phyloP scores from a whole-genome alignment of 225 moss, liverwort and hornwort species.

The Thuidium tamariscinum region DNA sequence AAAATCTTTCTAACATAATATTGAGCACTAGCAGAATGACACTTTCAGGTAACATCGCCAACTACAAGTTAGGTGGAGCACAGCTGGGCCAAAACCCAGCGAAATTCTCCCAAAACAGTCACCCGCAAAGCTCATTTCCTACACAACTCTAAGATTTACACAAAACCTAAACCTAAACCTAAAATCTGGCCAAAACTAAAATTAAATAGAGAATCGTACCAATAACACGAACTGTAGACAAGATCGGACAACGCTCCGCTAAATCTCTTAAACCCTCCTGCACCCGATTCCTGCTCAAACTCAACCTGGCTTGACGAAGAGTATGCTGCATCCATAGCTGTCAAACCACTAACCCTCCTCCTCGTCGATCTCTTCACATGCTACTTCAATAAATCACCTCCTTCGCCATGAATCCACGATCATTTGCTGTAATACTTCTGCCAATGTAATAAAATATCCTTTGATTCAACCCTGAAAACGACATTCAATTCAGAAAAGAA shows the following conservation, averaged over 20 bases:
- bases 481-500: no score
- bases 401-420: not conserved
- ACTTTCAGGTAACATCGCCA: not conserved
- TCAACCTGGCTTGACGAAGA: not conserved
- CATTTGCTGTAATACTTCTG: not conserved
- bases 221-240: constrained; percentile 7
- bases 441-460: not conserved
- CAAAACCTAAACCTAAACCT: not conserved
- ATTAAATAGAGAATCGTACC: not conserved
- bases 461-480: not conserved
- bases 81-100: not conserved
- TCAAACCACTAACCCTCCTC: not conserved
- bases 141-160: not conserved
- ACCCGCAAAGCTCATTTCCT: not conserved
- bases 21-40: not conserved
- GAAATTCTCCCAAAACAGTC: not conserved
- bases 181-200: not conserved
- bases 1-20: not conserved
- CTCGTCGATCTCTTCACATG: not conserved
- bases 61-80: not conserved
- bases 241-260: not conserved
- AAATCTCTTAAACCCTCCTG: not conserved
- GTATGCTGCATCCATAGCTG: constrained; percentile 7
- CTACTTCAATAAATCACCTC: not conserved
- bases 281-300: not conserved